phyloP scores from a whole-genome alignment of 768 basidiomycete species.

The Terana coerulea region DNA sequence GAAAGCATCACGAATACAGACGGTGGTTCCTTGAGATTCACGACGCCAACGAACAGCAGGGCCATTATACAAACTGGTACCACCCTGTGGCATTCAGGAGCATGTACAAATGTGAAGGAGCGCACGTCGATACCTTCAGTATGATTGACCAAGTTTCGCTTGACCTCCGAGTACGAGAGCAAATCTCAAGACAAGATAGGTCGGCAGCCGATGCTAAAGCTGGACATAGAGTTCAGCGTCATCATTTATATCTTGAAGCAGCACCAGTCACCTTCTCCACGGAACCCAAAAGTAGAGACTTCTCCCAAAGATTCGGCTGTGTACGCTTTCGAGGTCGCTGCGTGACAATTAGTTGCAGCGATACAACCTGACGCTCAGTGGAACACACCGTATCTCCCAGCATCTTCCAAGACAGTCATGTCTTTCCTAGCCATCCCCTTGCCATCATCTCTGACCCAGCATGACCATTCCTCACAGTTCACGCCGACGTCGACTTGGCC shows the following conservation, averaged over 20 bases:
- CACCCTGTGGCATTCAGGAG: conserved; percentile 43
- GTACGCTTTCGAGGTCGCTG: conserved; percentile 76
- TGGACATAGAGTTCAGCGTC: conserved; percentile 24
- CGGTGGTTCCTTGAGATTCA: conserved; percentile 72
- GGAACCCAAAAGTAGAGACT: conserved; percentile 77
- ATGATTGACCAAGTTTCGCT: conserved; percentile 73
- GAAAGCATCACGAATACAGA: conserved; percentile 86
- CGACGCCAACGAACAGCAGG: conserved; percentile 73
- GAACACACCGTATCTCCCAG: conserved; percentile 66
- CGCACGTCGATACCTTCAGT: conserved; percentile 70
- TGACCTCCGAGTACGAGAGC: conserved; percentile 64
- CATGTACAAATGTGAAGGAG: neutral
- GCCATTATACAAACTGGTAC: conserved; percentile 64
- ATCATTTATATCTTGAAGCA: neutral
- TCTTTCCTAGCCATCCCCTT: conserved; percentile 63
- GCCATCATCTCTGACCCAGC: conserved; percentile 88
- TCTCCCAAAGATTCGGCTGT: conserved; percentile 44
- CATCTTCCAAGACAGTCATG: conserved; percentile 50
- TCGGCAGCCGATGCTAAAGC: conserved; percentile 84
- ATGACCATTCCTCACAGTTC: conserved; percentile 72
- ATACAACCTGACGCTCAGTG: neutral
- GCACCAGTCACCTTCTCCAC: conserved; percentile 80
- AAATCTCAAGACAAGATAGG: conserved; percentile 76
- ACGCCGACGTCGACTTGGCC: conserved; percentile 66
- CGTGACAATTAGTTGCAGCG: neutral